Base-by-base conservation (phyloP, 2,329 filamentous ascomycete species). In the Fusarium coicis region DNA sequence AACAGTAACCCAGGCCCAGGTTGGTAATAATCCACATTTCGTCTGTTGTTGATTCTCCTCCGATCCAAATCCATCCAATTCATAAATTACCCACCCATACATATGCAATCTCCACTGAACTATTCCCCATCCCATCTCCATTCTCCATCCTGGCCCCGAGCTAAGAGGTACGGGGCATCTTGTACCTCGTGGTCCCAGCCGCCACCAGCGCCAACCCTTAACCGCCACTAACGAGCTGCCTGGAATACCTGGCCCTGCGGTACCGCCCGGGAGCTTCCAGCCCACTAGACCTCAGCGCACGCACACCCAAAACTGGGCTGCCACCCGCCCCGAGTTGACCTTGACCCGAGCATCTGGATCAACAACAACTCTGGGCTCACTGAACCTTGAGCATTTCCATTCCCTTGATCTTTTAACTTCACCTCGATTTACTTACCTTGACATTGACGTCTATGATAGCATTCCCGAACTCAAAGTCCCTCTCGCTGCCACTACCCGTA, bases 331-430 rank as follows among this genome's bases (percentile, higher is more conserved):
- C 75, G 58, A 69, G 73, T 68, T 76, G 67, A 65, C 63, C 59
- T 64, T 70, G 75, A 72, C 76, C 76, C 76, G 74, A 73, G 73
- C 73, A 78, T 77, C 73, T 78, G 76, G 76, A 77, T 77, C 75
- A 75, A 76, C 66, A 61, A 67, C 64, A 67, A 52, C 64, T 61
- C 37, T 50, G 34, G 18, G 18, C 43, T 28, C 49, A 23, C 47
- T 65, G 54, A 59, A 59, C 55, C 46, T 59, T 23, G n/a, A 43
- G 49, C 43, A 39, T 21, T 52, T 52, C 49, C 49, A 11, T 40
- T 40, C 49, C 49, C 19, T 40, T 40, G 50, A n/a, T 54, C 21
- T 37, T 66, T 62, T 50, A 15, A 16, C 65, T 47, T 63, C 54
- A 65, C 57, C 42, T 61, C 39, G 30, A 44, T 30, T 65, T 62